Conservation (phyloP, 345 rosid genomes). For the Kernera saxatilis region DNA sequence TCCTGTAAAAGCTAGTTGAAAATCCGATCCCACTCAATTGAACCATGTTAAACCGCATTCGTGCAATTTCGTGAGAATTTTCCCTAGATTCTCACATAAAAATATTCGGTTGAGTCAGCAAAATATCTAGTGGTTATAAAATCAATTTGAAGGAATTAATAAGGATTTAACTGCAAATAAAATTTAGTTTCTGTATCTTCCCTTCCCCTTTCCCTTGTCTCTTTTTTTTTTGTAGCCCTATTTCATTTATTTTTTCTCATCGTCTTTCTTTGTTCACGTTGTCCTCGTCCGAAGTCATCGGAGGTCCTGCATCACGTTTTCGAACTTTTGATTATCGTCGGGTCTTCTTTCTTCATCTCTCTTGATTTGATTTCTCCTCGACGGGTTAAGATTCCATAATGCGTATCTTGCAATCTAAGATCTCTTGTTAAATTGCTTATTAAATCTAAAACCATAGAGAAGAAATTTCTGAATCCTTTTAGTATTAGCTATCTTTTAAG, state of each 20-base stretch:
- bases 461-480: not conserved
- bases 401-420: constrained; percentile 3
- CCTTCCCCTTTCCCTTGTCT: not conserved
- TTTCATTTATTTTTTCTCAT: not conserved
- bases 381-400: constrained; percentile 1
- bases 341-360: not conserved
- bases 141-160: not conserved
- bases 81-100: not conserved
- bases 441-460: not conserved
- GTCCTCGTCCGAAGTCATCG: constrained; percentile 27
- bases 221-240: not conserved
- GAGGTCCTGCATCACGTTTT: constrained; percentile 5
- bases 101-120: not conserved
- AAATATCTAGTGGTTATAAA: not conserved
- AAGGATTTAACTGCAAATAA: constrained; percentile 14
- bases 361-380: not conserved
- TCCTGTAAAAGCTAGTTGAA: too few relatives aligned
- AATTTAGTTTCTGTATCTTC: not conserved
- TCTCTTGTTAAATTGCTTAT: not conserved
- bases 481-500: not conserved
- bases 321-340: constrained; percentile 1
- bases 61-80: not conserved
- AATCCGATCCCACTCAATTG: too few relatives aligned
- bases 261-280: constrained; percentile 25
- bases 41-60: too few relatives aligned